phyloP scores from a whole-genome alignment of 257 asterid genomes.

The Eucommia ulmoides region DNA sequence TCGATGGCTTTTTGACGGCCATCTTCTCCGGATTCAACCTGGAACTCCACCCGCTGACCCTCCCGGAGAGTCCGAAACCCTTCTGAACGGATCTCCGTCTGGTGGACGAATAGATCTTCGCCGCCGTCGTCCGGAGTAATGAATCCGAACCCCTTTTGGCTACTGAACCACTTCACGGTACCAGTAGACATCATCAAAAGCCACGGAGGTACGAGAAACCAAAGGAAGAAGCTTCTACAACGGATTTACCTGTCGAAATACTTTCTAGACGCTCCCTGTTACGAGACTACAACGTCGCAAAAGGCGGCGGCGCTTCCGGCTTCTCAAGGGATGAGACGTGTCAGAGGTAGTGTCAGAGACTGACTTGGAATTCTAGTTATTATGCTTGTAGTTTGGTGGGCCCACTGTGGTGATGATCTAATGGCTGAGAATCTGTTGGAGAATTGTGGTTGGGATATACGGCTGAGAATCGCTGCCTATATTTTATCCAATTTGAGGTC shows the following conservation, averaged over 20 bases:
- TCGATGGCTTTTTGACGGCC: slow-evolving; percentile 35
- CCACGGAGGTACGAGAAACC: slow-evolving; percentile 17
- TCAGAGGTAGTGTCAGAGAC: not conserved
- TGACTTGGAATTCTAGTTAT: not conserved
- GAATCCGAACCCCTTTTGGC: no score
- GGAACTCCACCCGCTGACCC: slow-evolving; percentile 40
- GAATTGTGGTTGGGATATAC: not conserved
- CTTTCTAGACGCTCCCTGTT: not conserved
- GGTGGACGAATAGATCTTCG: slow-evolving; percentile 46
- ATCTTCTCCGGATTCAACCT: slow-evolving; percentile 26
- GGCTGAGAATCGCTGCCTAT: not conserved
- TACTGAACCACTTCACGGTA: slow-evolving; percentile 50
- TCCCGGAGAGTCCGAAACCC: slow-evolving; percentile 45
- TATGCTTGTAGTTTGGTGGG: not conserved
- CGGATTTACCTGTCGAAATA: no score
- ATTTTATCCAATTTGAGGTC: not conserved
- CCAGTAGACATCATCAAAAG: slow-evolving; percentile 21
- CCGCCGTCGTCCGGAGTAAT: no score
- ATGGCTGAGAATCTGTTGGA: not conserved
- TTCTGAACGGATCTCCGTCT: no score
- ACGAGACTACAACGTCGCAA: not conserved
- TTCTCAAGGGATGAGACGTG: not conserved
- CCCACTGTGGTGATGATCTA: not conserved
- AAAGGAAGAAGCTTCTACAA: no score
- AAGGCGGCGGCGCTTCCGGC: not conserved